Evolutionary conservation across 148 eudicot species (phyloP).

Genomic region (Euryodendron excelsum): DNA sequence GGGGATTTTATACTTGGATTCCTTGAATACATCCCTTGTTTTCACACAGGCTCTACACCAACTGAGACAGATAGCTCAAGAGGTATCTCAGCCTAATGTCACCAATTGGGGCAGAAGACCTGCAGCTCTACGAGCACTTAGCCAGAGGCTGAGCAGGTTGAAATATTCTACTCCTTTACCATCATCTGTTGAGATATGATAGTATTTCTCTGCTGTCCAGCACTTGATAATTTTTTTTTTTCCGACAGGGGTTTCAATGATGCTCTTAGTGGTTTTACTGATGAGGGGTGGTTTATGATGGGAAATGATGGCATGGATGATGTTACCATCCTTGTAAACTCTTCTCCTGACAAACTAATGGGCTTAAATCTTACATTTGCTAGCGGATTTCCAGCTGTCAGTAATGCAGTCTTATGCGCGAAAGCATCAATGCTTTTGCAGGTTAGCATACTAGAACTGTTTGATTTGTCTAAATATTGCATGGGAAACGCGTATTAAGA

Average conservation of each 20-base stretch:
- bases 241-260: slow-evolving; percentile 70
- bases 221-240: neutral
- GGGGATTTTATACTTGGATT: no score
- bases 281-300: slow-evolving; percentile 83
- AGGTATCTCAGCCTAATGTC: slow-evolving; percentile 59
- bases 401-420: no score
- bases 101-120: slow-evolving; percentile 73
- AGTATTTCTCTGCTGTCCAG: neutral
- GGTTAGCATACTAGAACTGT: no score
- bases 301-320: no score
- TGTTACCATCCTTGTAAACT: slow-evolving; percentile 73
- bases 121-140: slow-evolving; percentile 70
- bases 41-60: slow-evolving; percentile 75
- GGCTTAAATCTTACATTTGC: slow-evolving; percentile 61
- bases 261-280: slow-evolving; percentile 75
- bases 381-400: slow-evolving; percentile 67
- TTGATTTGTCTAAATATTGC: no score
- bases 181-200: neutral
- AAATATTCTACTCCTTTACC: slow-evolving; percentile 1
- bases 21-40: no score
- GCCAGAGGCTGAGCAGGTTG: no score
- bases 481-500: no score
- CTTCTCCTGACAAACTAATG: slow-evolving; percentile 73
- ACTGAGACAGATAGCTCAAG: slow-evolving; percentile 77
- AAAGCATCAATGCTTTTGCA: no score